Base-by-base conservation (phyloP, 441 rosid genomes). In the Flueggea neowawraea region DNA sequence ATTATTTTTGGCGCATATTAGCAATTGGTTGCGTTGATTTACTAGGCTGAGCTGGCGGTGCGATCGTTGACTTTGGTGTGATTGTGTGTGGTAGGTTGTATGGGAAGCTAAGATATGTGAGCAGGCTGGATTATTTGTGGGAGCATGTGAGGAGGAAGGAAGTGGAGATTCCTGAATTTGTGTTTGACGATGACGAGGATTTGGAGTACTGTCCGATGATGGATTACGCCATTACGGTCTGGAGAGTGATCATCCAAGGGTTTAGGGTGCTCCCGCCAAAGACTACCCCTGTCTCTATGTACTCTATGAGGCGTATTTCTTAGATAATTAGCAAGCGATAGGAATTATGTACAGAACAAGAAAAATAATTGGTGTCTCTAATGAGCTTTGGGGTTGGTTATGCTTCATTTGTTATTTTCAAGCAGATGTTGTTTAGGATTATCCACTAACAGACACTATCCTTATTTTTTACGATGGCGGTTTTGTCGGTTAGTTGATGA, bases 221-320 rank as follows among this genome's bases (percentile, higher is more conserved):
- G 86, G 96, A 91, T 68, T 88, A n/a, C n/a, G n/a, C n/a, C n/a
- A n/a, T n/a, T n/a, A 85, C 54, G 97, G 91, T 45, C 63, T 77
- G 64, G 97, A 91, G 64, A 86, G 93, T 9, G 96, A 88, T 68
- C 95, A 85, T 45, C 86, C 92, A 0, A 67, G 96, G 62, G 69
- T 81, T 45, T 71, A 74, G 69, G 67, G 73, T 58, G 80, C 74
- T 39, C 74, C 82, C 14, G 54, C 84, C 22, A 36, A 55, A 57
- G 88, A 87, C 64, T 73, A n/a, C 83, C 13, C 73, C 87, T 10
- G 78, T 81, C 32, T 73, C 86, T 6, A 48, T 72, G 66, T 90
- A 81, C 77, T 88, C 97, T 0, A 81, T 79, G 86, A 72, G 95
- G 52, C 82, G 86, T 49, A 87, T 89, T 64, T 82, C 90, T 0